Conservation (phyloP, 2,329 filamentous ascomycete species). For the Annulohypoxylon truncatum region DNA sequence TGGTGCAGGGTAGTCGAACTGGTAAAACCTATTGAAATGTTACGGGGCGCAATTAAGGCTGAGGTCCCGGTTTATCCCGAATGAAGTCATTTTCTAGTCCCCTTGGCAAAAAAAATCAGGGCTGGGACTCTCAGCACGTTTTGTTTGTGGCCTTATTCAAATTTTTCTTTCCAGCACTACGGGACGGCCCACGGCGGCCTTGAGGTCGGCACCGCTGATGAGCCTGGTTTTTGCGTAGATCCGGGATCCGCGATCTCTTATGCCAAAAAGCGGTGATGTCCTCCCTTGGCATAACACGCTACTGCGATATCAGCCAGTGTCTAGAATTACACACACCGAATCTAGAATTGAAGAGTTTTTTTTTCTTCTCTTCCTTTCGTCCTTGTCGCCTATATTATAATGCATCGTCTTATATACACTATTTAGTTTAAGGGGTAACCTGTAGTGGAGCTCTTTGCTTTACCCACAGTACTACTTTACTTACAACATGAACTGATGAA, state of each 20-base stretch:
- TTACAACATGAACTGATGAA: not conserved
- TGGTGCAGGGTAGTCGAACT: conserved; percentile 5
- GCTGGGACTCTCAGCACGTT: too few species aligned
- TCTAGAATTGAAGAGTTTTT: not conserved
- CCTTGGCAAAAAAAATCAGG: not conserved
- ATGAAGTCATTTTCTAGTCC: conserved; percentile 1
- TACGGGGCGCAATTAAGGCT: conserved; percentile 18
- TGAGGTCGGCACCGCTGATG: not conserved
- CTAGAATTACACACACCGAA: not conserved
- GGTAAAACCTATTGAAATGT: conserved; percentile 26
- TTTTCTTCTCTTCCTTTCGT: not conserved
- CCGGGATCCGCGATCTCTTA: not conserved
- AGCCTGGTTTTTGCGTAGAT: not conserved
- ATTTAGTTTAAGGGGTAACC: not conserved
- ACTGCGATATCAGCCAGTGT: not conserved
- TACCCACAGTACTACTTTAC: not conserved
- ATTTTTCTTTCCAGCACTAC: not conserved
- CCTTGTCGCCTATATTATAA: not conserved
- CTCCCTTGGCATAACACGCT: not conserved
- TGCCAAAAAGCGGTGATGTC: not conserved
- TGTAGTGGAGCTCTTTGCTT: not conserved
- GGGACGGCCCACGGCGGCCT: not conserved
- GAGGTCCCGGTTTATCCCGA: conserved; percentile 33
- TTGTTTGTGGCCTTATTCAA: too few species aligned
- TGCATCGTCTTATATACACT: not conserved